phyloP scores from a whole-genome alignment of 31 red algal genomes.

The Bonnemaisonia californica region DNA sequence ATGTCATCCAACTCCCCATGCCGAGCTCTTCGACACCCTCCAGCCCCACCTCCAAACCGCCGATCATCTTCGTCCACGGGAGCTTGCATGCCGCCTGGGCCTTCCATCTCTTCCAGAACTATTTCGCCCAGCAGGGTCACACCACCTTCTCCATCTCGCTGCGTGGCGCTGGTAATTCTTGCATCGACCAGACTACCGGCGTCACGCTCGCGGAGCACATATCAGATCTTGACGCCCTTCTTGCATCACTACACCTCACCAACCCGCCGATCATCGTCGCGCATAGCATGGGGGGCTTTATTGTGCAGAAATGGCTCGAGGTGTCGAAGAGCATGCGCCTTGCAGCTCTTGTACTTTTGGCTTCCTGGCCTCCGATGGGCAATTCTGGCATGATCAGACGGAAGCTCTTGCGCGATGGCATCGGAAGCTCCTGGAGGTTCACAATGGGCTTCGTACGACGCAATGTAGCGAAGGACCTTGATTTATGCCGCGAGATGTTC shows the following conservation, averaged over 20 bases:
- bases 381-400: slow-evolving; percentile 38
- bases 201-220: slow-evolving; percentile 37
- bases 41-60: slow-evolving; percentile 8
- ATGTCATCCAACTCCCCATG: slow-evolving; percentile 48
- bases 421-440: slow-evolving; percentile 24
- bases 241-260: background rate
- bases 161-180: slow-evolving; percentile 16
- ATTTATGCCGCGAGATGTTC: slow-evolving; percentile 55
- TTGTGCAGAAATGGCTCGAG: slow-evolving; percentile 48
- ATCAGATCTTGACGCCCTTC: slow-evolving; percentile 39
- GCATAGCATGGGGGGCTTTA: slow-evolving; percentile 62
- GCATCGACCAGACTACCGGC: background rate
- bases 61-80: slow-evolving; percentile 69
- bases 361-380: slow-evolving; percentile 56
- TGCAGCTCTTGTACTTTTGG: slow-evolving; percentile 36
- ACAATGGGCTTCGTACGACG: slow-evolving; percentile 46
- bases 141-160: slow-evolving; percentile 46
- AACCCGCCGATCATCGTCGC: slow-evolving; percentile 42
- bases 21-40: background rate
- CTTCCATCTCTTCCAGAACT: slow-evolving; percentile 55
- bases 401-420: slow-evolving; percentile 14
- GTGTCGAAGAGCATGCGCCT: background rate
- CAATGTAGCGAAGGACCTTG: slow-evolving; percentile 15
- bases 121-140: slow-evolving; percentile 34
- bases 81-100: slow-evolving; percentile 62